phyloP scores from a whole-genome alignment of 192 early-diverging fungal genomes.

The Backusella luteola region DNA sequence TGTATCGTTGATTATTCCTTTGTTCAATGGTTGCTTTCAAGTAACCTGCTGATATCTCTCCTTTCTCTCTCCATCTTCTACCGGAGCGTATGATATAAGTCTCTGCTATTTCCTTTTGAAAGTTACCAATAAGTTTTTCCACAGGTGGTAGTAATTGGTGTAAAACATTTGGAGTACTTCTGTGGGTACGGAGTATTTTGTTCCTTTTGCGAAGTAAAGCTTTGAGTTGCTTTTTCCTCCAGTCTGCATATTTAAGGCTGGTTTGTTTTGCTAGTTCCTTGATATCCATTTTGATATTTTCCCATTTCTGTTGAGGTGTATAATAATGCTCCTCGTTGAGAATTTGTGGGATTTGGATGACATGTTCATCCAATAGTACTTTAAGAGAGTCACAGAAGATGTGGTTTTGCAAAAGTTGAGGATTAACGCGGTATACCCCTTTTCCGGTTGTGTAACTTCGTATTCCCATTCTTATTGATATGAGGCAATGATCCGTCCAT shows the following conservation, averaged over 20 bases:
- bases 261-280: not conserved
- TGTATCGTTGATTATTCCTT: not conserved
- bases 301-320: not conserved
- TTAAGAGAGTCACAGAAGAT: not conserved
- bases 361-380: not conserved
- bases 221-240: not conserved
- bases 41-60: conserved; percentile 6
- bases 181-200: not conserved
- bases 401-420: not conserved
- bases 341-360: not conserved
- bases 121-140: not conserved
- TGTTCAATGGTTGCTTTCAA: not conserved
- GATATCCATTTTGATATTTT: not conserved
- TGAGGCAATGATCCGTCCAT: conserved; percentile 16
- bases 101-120: not conserved
- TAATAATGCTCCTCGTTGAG: too few relatives aligned
- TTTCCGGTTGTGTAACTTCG: not conserved
- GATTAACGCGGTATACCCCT: conserved; percentile 22
- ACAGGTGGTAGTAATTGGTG: not conserved
- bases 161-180: not conserved
- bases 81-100: not conserved
- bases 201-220: not conserved
- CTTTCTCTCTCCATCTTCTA: conserved; percentile 12
- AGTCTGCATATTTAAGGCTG: not conserved
- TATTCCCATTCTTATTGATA: not conserved